These are phyloP conservation scores for Gossypium trilobum DNA, from an alignment of 441 rosid species.

Conservation along the genomic window DNA sequence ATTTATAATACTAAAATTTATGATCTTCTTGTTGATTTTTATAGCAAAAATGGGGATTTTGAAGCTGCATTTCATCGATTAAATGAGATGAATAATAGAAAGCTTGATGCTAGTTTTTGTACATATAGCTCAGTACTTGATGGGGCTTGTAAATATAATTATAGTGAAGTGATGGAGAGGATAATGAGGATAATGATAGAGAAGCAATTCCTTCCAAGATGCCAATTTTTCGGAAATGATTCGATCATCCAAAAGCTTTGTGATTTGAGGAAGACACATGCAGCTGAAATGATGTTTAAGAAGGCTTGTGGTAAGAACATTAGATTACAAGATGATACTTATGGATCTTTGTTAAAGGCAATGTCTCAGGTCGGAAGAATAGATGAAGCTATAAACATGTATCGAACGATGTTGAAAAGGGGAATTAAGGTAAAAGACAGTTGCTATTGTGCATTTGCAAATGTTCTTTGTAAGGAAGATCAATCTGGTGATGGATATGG, in stretches of 20 bases:
- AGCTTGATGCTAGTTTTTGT: slow-evolving; percentile 34
- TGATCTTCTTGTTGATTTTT: slow-evolving; percentile 40
- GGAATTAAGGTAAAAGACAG: slow-evolving; percentile 31
- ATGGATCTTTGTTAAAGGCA: slow-evolving; percentile 40
- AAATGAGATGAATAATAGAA: slow-evolving; percentile 41
- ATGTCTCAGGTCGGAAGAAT: slow-evolving; percentile 37
- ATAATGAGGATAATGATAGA: slow-evolving; percentile 33
- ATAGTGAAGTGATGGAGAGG: slow-evolving; percentile 33
- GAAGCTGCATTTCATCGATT: slow-evolving; percentile 32
- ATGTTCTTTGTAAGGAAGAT: slow-evolving; percentile 41
- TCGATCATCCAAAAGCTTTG: slow-evolving; percentile 44
- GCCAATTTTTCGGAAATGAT: slow-evolving; percentile 19
- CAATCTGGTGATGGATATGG: slow-evolving; percentile 24
- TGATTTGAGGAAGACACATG: slow-evolving; percentile 43
- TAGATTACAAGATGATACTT: slow-evolving; percentile 32
- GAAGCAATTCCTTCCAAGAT: slow-evolving; percentile 28
- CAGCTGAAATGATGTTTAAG: slow-evolving; percentile 45
- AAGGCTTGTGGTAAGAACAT: slow-evolving; percentile 33
- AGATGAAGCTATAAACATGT: slow-evolving; percentile 40
- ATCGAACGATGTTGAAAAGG: slow-evolving; percentile 25
- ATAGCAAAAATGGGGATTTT: slow-evolving; percentile 41
- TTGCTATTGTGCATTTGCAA: slow-evolving; percentile 35
- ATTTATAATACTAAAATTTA: slow-evolving; percentile 41
- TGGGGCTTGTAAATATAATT: slow-evolving; percentile 46
- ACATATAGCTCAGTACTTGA: slow-evolving; percentile 52